Conservation (phyloP, 345 rosid species). For the Firmiana major region DNA sequence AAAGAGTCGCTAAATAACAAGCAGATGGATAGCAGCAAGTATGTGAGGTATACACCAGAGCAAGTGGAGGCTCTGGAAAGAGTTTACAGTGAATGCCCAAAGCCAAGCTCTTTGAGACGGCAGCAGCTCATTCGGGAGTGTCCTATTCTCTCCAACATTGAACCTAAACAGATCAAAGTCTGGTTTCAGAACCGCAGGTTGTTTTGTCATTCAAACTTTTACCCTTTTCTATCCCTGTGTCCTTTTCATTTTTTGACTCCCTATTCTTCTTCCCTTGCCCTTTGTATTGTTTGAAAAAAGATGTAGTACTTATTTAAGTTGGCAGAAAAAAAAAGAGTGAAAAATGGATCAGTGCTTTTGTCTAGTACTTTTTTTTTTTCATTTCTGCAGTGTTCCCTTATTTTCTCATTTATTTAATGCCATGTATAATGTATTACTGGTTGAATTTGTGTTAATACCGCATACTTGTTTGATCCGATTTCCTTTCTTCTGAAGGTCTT, state of each 20-base stretch:
- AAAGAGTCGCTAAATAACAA: constrained; percentile 31
- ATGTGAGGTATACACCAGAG: constrained; percentile 72
- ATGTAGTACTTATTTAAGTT: background rate
- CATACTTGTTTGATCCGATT: no score
- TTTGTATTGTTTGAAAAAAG: background rate
- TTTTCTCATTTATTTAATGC: background rate
- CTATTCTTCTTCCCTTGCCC: background rate
- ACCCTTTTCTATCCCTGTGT: no score
- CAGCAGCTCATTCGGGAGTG: constrained; percentile 76
- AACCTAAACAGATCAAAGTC: constrained; percentile 24
- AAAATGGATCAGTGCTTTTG: no score
- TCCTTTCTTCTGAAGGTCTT: background rate
- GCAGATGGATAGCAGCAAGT: constrained; percentile 62
- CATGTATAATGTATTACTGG: no score
- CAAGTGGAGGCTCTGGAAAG: constrained; percentile 82
- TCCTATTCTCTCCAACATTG: constrained; percentile 20
- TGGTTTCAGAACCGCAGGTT: constrained; percentile 22
- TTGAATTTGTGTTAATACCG: no score
- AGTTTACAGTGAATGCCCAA: constrained; percentile 70
- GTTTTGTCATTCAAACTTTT: background rate
- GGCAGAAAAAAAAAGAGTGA: no score
- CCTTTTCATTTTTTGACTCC: background rate
- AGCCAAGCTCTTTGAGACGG: constrained; percentile 69
- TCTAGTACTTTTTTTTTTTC: background rate
- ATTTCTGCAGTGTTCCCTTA: background rate